phyloP scores from a whole-genome alignment of 768 basidiomycete genomes.

The Trametes sanguinea region DNA sequence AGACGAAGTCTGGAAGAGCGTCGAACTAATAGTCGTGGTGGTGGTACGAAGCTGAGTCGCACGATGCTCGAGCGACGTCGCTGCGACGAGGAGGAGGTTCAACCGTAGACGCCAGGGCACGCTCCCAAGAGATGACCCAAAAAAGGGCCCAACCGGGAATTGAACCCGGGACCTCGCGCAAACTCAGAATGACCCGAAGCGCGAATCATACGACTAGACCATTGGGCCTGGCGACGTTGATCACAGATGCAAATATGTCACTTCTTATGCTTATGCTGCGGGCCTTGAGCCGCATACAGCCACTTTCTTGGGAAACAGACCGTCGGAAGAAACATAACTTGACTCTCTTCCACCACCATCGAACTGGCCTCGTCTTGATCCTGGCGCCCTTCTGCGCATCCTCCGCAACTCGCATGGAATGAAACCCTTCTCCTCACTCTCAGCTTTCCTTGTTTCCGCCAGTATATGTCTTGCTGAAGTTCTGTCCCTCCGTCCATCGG shows the following conservation, averaged over 20 bases:
- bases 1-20: no score
- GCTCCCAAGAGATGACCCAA: background rate
- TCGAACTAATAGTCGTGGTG: no score
- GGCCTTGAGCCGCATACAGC: no score
- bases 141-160: conserved; percentile 23
- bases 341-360: background rate
- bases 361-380: background rate
- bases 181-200: conserved; percentile 9
- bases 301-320: no score
- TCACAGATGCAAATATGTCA: no score
- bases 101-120: no score
- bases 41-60: no score
- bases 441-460: conserved; percentile 25
- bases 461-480: conserved; percentile 31
- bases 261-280: no score
- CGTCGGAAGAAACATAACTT: no score
- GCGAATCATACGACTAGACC: conserved; percentile 24
- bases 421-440: conserved; percentile 15
- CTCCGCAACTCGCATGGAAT: conserved; percentile 19
- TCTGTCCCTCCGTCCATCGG: conserved; percentile 24
- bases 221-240: conserved; percentile 9
- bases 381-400: no score
- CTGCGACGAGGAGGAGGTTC: no score
- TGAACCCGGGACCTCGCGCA: conserved; percentile 24
- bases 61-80: no score